Evolutionary conservation across 176 grass and related monocot species (phyloP).

Genomic region (Saccharum spontaneum): DNA sequence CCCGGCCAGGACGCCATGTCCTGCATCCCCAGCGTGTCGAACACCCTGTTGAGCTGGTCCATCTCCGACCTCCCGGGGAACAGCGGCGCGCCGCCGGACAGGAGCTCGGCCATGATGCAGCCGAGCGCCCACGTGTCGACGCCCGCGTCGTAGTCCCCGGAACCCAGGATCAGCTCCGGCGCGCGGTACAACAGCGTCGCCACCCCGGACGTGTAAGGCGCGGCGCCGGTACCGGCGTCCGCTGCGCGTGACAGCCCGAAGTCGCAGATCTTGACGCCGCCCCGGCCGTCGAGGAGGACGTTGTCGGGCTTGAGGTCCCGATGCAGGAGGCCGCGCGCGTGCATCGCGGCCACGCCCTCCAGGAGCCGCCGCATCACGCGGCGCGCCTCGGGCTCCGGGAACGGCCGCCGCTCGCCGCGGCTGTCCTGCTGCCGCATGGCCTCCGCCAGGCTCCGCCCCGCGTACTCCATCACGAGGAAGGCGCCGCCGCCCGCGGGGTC

Average conservation of each 20-base stretch:
- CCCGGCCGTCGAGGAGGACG: background rate
- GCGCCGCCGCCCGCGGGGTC: background rate
- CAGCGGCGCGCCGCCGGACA: constrained; percentile 8
- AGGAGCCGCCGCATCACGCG: constrained; percentile 18
- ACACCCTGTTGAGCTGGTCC: constrained; percentile 27
- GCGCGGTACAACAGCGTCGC: constrained; percentile 19
- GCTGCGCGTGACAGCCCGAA: constrained; percentile 20
- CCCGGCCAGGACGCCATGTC: background rate
- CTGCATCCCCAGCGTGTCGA: constrained; percentile 23
- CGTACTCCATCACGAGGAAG: constrained; percentile 29
- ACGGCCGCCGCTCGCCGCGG: too few species aligned
- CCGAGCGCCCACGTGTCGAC: constrained; percentile 29
- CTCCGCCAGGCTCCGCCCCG: background rate
- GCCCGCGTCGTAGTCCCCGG: background rate
- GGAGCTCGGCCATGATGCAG: constrained; percentile 31
- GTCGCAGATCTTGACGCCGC: constrained; percentile 40
- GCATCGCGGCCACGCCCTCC: constrained; percentile 3
- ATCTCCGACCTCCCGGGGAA: constrained; percentile 26
- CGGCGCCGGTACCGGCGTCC: fast-evolving
- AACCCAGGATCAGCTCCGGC: constrained; percentile 26
- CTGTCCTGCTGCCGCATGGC: background rate
- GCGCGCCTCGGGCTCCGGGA: constrained; percentile 2
- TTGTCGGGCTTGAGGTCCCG: constrained; percentile 38
- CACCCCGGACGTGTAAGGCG: background rate
- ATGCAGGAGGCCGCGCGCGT: constrained; percentile 31